Conservation (phyloP, 1,284 basidiomycete genomes). For the Cystobasidiaceae sp. region DNA sequence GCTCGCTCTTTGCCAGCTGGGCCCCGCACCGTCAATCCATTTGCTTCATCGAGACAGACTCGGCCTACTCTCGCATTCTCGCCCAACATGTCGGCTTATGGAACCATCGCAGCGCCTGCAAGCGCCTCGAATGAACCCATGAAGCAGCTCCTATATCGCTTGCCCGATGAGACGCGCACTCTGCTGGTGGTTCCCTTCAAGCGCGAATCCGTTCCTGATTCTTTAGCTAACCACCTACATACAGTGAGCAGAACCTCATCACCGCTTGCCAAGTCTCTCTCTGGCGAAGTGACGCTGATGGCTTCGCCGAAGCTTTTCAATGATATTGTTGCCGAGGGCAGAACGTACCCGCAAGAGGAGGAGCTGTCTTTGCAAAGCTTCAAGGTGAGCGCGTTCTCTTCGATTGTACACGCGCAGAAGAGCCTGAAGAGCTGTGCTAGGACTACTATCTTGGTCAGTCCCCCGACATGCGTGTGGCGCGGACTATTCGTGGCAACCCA, state of each 20-base stretch:
- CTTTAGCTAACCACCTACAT: conserved; percentile 48
- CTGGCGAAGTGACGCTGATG: background rate
- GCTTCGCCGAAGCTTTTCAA: conserved; percentile 63
- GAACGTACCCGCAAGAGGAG: conserved; percentile 76
- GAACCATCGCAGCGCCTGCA: conserved; percentile 29
- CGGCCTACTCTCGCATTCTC: background rate
- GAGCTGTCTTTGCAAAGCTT: conserved; percentile 50
- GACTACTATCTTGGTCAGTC: conserved; percentile 70
- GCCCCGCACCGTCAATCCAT: too few relatives aligned
- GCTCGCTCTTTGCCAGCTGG: background rate
- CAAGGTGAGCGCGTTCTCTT: conserved; percentile 10
- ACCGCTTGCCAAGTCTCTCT: background rate
- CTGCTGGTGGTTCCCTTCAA: conserved; percentile 61
- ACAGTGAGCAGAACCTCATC: conserved; percentile 41
- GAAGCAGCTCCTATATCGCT: conserved; percentile 49
- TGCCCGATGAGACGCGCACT: conserved; percentile 62
- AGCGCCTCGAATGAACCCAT: conserved; percentile 36
- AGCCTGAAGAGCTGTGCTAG: conserved; percentile 55
- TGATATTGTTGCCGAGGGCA: conserved; percentile 66
- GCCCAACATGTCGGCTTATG: conserved; percentile 38
- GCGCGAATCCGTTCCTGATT: conserved; percentile 52
- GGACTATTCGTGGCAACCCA: too few relatives aligned
- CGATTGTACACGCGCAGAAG: background rate
- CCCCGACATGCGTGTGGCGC: too few relatives aligned
- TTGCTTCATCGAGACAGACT: background rate